Evolutionary conservation across 768 basidiomycete species (phyloP).

Genomic region (Candolleomyces efflorescens): DNA sequence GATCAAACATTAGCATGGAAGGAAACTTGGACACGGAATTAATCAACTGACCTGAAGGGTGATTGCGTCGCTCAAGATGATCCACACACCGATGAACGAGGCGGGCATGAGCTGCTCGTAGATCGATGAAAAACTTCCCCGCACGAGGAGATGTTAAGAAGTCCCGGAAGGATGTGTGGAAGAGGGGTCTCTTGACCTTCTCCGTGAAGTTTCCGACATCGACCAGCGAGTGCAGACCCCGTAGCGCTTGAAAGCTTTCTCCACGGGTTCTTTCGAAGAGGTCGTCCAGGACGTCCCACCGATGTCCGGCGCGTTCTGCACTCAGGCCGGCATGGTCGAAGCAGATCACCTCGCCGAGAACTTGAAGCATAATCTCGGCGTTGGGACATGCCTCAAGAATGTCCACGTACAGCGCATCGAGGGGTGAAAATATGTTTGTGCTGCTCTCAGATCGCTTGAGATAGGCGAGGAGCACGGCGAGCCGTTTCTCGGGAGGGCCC

Average conservation of each 20-base stretch:
- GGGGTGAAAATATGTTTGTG: neutral
- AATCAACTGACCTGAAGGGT: neutral
- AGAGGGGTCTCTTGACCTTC: neutral
- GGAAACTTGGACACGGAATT: too few species aligned
- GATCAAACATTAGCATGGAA: neutral
- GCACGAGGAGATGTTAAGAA: neutral
- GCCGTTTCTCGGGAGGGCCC: neutral
- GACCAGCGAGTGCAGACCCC: neutral
- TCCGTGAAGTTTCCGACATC: neutral
- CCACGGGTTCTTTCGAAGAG: neutral
- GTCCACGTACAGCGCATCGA: neutral
- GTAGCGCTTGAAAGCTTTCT: neutral
- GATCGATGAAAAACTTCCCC: neutral
- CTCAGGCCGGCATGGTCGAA: neutral
- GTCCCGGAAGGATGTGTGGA: neutral
- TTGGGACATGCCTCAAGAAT: neutral
- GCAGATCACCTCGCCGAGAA: neutral
- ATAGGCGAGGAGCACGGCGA: neutral
- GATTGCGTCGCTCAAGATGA: neutral
- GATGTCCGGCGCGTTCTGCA: neutral
- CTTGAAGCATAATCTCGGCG: neutral
- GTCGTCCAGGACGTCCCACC: neutral
- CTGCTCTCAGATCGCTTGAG: neutral
- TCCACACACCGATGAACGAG: neutral
- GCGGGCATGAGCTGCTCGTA: neutral